These are phyloP conservation scores for Tillandsia fasciculata DNA, from an alignment of 176 grass and related monocot genomes.

Conservation along the genomic window DNA sequence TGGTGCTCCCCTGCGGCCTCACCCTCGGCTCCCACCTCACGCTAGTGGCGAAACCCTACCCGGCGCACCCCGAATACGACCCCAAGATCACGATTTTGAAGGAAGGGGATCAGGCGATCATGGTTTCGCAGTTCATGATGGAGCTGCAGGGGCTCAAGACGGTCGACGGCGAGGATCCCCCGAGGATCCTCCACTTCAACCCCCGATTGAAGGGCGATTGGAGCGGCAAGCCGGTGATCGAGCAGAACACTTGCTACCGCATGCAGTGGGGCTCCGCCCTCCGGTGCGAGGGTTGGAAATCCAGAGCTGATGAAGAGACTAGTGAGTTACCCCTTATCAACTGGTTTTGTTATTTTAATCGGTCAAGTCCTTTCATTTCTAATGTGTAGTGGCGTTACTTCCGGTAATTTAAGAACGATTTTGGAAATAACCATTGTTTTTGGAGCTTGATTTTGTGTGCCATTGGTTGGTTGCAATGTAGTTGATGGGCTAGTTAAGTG, in stretches of 20 bases:
- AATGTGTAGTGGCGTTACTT: not conserved
- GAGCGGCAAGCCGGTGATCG: conserved; percentile 85
- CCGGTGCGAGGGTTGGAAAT: conserved; percentile 78
- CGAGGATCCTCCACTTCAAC: conserved; percentile 92
- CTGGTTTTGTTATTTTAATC: not conserved
- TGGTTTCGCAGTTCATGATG: conserved; percentile 99
- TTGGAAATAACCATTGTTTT: not conserved
- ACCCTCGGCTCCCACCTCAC: conserved; percentile 88
- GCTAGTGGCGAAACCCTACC: conserved; percentile 49
- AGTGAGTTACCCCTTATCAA: conserved; percentile 24
- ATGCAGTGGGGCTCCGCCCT: conserved; percentile 88
- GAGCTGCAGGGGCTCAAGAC: conserved; percentile 81
- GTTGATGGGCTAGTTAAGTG: conserved; percentile 88
- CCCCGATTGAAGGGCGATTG: conserved; percentile 86
- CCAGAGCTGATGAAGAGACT: conserved; percentile 70
- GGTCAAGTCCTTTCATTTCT: not conserved
- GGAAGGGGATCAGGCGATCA: conserved; percentile 59
- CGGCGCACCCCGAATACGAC: conserved; percentile 60
- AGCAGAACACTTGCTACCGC: conserved; percentile 97
- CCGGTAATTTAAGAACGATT: not conserved
- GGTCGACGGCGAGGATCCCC: conserved; percentile 91
- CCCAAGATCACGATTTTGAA: conserved; percentile 65
- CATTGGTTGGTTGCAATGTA: conserved; percentile 25
- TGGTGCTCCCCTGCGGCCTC: conserved; percentile 87
- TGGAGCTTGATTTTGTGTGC: not conserved